Base-by-base conservation (phyloP, 257 asterid genomes). In the Solanum lycopersicoides region DNA sequence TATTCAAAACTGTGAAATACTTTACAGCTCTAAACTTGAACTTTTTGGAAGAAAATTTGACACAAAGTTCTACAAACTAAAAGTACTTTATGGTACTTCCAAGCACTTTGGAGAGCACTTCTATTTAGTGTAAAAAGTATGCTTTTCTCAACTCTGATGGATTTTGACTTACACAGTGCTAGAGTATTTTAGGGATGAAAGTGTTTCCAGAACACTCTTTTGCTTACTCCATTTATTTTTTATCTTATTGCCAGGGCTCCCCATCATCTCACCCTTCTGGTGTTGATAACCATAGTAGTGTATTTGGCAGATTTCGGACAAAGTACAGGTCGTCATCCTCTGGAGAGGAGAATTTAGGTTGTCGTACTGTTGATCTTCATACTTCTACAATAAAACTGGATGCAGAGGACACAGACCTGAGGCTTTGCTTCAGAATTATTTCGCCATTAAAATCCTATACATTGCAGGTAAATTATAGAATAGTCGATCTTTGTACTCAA, bases 381-480 rank as follows among this genome's bases (percentile, higher is more conserved):
- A 94, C 99, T 77, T 93, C 99, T 84, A 95, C 96, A 77, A 95
- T 97, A 73, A 97, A 97, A 92, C 90, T 93, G 73, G 99, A 97
- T 89, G 99, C 98, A 35, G 99, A 97, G 86, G 99, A 97, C 90
- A 87, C 96, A 84, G 99, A 97, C 91, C 89, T 97, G 89, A 94
- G 99, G 88, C 94, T 97, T 28, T 97, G 99, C 93, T 97, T 97
- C 95, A 91, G 99, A 91, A 92, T 97, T 88, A 97, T 97, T 87
- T 97, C 99, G 32, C 99, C 99, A 45, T 87, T 89, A 39, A 94
- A 95, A 91, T 93, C 96, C 71, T 95, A 92, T 88, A 97, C 99
- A 42, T 92, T 97, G 89, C 99, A 95, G 98, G 99, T 95, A 91
- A 85, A 86, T 37, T 50, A 83, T 85, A 75, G 65, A 85, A 79